phyloP scores from a whole-genome alignment of 2,329 filamentous ascomycete species.

The Aspergillus vadensis region DNA sequence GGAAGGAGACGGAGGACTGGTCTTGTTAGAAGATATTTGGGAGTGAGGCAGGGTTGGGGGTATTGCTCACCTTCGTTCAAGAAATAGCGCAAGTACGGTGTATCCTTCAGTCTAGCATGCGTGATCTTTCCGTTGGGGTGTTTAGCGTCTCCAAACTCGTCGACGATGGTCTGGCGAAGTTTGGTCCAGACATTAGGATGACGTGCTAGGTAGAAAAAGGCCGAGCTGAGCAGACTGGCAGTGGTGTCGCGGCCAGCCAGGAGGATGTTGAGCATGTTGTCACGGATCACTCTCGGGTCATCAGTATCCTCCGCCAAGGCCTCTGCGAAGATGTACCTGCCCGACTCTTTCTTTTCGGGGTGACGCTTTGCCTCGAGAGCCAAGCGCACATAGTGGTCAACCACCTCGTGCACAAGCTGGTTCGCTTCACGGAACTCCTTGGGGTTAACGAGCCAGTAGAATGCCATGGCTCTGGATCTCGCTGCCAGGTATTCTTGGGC shows the following conservation, averaged over 20 bases:
- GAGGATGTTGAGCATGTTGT: slow-evolving; percentile 54
- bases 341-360: slow-evolving; percentile 28
- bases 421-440: slow-evolving; percentile 45
- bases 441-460: slow-evolving; percentile 44
- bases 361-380: slow-evolving; percentile 39
- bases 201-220: slow-evolving; percentile 51
- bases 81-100: slow-evolving; percentile 43
- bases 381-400: slow-evolving; percentile 52
- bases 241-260: slow-evolving; percentile 58
- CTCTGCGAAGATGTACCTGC: slow-evolving; percentile 53
- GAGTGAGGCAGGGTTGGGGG: too few relatives aligned
- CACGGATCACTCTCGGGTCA: slow-evolving; percentile 49
- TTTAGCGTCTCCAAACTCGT: slow-evolving; percentile 46
- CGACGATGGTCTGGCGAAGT: slow-evolving; percentile 38
- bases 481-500: slow-evolving; percentile 35
- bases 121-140: slow-evolving; percentile 43
- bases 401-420: slow-evolving; percentile 49
- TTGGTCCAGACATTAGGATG: slow-evolving; percentile 40
- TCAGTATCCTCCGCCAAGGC: slow-evolving; percentile 50
- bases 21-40: background rate
- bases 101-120: slow-evolving; percentile 46
- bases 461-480: slow-evolving; percentile 31
- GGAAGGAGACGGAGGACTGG: slow-evolving; percentile 48
- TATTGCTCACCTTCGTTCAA: slow-evolving; percentile 38
- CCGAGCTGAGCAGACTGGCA: slow-evolving; percentile 46